phyloP scores from a whole-genome alignment of 805 yeast genomes.

The Candida tallmaniae region DNA sequence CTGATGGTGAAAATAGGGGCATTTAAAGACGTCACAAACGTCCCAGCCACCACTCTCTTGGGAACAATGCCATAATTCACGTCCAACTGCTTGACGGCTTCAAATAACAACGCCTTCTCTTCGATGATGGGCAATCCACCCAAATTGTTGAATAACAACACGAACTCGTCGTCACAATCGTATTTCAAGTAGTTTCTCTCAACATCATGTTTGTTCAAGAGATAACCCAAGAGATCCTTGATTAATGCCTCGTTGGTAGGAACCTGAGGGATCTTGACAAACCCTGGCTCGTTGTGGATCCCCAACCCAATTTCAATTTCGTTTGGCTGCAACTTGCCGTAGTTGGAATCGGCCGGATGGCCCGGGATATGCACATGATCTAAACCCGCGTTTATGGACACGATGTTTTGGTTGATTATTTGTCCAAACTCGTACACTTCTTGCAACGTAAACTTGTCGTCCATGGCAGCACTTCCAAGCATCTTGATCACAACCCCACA shows the following conservation, averaged over 20 bases:
- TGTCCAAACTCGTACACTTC: constrained; percentile 24
- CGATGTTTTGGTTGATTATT: constrained; percentile 20
- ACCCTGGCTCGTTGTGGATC: constrained; percentile 39
- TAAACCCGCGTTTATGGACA: constrained; percentile 33
- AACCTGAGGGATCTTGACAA: constrained; percentile 21
- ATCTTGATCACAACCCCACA: constrained; percentile 25
- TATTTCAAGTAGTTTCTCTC: constrained; percentile 29
- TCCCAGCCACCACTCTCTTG: constrained; percentile 27
- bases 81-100: constrained; percentile 19
- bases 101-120: constrained; percentile 21
- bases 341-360: constrained; percentile 18
- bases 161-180: constrained; percentile 22
- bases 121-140: constrained; percentile 36
- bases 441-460: constrained; percentile 19
- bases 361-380: constrained; percentile 37
- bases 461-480: constrained; percentile 26
- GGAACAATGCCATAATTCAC: constrained; percentile 21
- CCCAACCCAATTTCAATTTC: constrained; percentile 34
- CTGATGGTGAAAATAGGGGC: constrained; percentile 36
- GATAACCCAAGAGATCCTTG: constrained; percentile 17
- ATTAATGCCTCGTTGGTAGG: constrained; percentile 30
- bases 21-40: constrained; percentile 32
- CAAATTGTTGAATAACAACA: constrained; percentile 28
- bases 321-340: constrained; percentile 20
- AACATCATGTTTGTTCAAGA: constrained; percentile 20